Percentiles rank a stretch among this genome's conserved stretches.
Conservation (phyloP, 352 stramenopile species). For the Pythium grandisporangium region DNA sequence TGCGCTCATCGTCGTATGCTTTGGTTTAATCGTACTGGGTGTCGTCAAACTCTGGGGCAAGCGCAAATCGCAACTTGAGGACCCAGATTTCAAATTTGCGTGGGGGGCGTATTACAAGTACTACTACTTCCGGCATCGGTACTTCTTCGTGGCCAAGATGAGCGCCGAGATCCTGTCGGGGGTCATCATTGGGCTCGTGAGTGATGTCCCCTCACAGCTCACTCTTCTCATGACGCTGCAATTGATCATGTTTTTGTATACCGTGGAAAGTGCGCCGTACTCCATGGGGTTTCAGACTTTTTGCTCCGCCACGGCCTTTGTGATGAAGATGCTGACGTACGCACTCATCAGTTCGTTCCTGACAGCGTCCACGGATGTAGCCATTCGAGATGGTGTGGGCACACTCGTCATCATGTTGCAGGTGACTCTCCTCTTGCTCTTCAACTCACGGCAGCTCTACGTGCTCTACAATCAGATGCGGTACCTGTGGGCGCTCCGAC, state of each 20-base stretch:
- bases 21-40: conserved; percentile 53
- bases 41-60: conserved; percentile 62
- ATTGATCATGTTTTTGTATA: conserved; percentile 70
- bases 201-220: conserved; percentile 63
- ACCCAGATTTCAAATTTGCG: conserved; percentile 71
- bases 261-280: conserved; percentile 49
- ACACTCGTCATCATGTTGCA: conserved; percentile 63
- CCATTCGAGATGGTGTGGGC: conserved; percentile 41
- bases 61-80: conserved; percentile 33
- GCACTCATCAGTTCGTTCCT: conserved; percentile 72
- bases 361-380: conserved; percentile 31
- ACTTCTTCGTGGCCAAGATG: conserved; percentile 79
- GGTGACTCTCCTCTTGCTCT: conserved; percentile 50
- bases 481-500: conserved; percentile 44
- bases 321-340: conserved; percentile 83
- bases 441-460: conserved; percentile 70
- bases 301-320: conserved; percentile 53
- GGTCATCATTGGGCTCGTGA: conserved; percentile 65
- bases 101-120: conserved; percentile 81
- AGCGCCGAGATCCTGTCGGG: conserved; percentile 63
- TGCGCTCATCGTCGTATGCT: conserved; percentile 54
- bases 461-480: conserved; percentile 72
- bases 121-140: conserved; percentile 47
- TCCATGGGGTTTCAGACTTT: conserved; percentile 67
- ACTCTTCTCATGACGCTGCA: conserved; percentile 63